Evolutionary conservation across 2,329 filamentous ascomycete genomes (phyloP).

Genomic region (Epichloe festucae): DNA sequence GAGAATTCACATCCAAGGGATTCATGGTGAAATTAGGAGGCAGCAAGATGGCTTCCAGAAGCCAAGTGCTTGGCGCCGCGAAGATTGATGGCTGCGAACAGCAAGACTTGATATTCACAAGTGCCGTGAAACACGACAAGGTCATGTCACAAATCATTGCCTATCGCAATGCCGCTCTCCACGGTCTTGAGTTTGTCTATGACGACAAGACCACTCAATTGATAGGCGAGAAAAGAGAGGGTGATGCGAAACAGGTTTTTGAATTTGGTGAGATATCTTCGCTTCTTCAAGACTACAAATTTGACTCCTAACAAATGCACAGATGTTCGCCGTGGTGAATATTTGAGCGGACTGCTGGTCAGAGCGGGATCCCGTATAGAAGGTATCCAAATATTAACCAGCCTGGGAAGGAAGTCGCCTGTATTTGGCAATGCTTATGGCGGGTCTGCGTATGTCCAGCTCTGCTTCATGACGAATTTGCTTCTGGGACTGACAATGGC

Average conservation of each 20-base stretch:
- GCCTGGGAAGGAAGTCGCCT: slow-evolving; percentile 70
- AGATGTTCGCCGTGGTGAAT: slow-evolving; percentile 79
- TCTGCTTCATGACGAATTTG: not conserved
- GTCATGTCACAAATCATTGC: slow-evolving; percentile 63
- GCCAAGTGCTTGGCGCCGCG: slow-evolving; percentile 60
- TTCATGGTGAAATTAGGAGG: slow-evolving; percentile 61
- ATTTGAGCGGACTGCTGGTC: slow-evolving; percentile 74
- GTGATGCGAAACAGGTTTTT: slow-evolving; percentile 59
- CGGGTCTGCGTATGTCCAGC: slow-evolving; percentile 61
- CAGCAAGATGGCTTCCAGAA: slow-evolving; percentile 58
- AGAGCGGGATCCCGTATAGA: slow-evolving; percentile 75
- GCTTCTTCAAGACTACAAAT: not conserved
- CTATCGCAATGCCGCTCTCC: slow-evolving; percentile 63
- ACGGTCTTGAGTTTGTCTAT: slow-evolving; percentile 86
- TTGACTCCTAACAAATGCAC: slow-evolving; percentile 12
- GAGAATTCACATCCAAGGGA: slow-evolving; percentile 55
- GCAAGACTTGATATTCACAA: slow-evolving; percentile 63
- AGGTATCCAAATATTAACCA: slow-evolving; percentile 81
- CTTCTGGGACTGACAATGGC: not conserved
- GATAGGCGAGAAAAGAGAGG: slow-evolving; percentile 71
- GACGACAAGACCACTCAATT: slow-evolving; percentile 75
- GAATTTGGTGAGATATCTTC: slow-evolving; percentile 49
- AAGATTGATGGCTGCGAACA: slow-evolving; percentile 56
- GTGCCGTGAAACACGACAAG: slow-evolving; percentile 53
- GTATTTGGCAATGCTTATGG: slow-evolving; percentile 72